A percentile compares a stretch with the other conserved stretches of the same genome.
phyloP scores from a whole-genome alignment of 441 rosid species.

The Kokia cookei region DNA sequence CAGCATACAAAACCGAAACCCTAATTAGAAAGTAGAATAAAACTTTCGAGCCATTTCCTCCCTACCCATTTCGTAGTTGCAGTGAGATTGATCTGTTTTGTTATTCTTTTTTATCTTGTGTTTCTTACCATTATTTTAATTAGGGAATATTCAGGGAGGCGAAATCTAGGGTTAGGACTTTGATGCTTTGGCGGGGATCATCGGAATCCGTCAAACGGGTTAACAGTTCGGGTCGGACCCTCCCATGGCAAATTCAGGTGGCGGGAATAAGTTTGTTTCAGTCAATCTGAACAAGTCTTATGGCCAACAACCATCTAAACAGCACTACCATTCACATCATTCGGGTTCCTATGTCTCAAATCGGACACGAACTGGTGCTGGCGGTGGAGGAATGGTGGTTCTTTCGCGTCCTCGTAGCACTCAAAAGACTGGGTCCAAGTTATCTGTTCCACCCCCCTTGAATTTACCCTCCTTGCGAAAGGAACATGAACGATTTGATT shows the following conservation, averaged over 20 bases:
- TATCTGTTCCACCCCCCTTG: slow-evolving; percentile 99
- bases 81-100: neutral
- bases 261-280: slow-evolving; percentile 69
- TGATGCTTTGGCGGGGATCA: slow-evolving; percentile 69
- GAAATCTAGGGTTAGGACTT: slow-evolving; percentile 26
- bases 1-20: neutral
- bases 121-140: neutral
- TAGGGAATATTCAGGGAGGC: neutral
- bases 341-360: slow-evolving; percentile 37
- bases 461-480: slow-evolving; percentile 87
- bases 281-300: slow-evolving; percentile 90
- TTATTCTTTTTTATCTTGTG: neutral
- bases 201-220: slow-evolving; percentile 37
- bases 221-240: slow-evolving; percentile 28
- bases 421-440: slow-evolving; percentile 83
- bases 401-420: slow-evolving; percentile 90
- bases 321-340: slow-evolving; percentile 33
- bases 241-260: slow-evolving; percentile 91
- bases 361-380: slow-evolving; percentile 39
- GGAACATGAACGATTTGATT: slow-evolving; percentile 84
- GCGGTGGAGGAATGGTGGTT: slow-evolving; percentile 78
- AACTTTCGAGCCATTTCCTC: neutral
- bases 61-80: neutral
- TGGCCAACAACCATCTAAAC: slow-evolving; percentile 54
- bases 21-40: neutral